Evolutionary conservation across 805 yeast species (phyloP), one percentile per base, ranked within the genome.

Genomic region (Lipomyces mesembrius): DNA sequence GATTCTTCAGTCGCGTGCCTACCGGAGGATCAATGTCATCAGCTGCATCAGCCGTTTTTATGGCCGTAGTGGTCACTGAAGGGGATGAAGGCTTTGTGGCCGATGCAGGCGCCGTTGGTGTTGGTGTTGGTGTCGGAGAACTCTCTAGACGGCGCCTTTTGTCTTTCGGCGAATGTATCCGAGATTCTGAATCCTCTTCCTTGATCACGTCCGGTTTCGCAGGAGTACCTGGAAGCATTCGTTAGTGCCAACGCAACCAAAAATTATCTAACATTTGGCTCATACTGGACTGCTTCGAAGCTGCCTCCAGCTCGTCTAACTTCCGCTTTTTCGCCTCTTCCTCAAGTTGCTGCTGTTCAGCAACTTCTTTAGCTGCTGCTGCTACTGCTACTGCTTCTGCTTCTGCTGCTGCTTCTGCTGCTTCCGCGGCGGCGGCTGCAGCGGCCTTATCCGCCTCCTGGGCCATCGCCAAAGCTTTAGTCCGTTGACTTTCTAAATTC

Each of bases 1-100:
- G 71, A 49, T 68, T 68, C 32, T 60, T 64, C 34, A 25, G 3
- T 7, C 58, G 56, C 7, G 29, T 54, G 22, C 37, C 66, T 3
- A 6, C 60, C 1, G 27, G 17, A 57, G 51, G 29, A 12, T 43
- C 55, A 34, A 11, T 7, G 2, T 25, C 37, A 39, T 43, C 61
- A 17, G 22, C 61, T 8, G 17, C 54, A 52, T 27, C 61, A 9
- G 29, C 35, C 9, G 22, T 20, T 17, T 34, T 8, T 20, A 62
- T 29, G 52, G 61, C 55, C 34, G 55, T 7, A 17, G 49, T 43
- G 34, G 29, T 22, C 25, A 14, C 34, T 25, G 55, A 22, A 29
- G 55, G 55, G 11, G 55, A 52, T 12, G 55, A 52, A 25, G 34
- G 32, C 34, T 52, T 52, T 12, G 55, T 52, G 34, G 12, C 55